Percentiles rank a stretch among this genome's conserved stretches.
Evolutionary conservation across 768 basidiomycete species (phyloP).

Genomic region (Lactarius vividus): DNA sequence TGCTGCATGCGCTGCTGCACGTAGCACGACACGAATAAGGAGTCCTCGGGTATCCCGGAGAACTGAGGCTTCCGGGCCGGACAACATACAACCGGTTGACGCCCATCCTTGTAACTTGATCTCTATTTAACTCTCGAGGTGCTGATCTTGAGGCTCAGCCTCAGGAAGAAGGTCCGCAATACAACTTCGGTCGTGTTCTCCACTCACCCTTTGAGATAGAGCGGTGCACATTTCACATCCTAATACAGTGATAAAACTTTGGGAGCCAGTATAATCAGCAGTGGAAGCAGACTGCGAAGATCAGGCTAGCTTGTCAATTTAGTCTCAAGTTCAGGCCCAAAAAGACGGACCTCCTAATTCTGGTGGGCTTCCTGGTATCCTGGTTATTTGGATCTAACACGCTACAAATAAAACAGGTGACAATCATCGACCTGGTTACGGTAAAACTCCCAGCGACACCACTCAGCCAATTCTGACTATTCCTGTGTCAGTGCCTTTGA

Average conservation of each 20-base stretch:
- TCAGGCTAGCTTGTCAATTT: not conserved
- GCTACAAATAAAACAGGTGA: not conserved
- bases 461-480: not conserved
- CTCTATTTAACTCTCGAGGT: not conserved
- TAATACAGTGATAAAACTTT: not conserved
- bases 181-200: no score
- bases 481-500: not conserved
- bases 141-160: not conserved
- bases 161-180: not conserved
- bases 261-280: not conserved
- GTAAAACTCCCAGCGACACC: not conserved
- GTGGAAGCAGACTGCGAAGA: not conserved
- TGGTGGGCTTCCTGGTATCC: not conserved
- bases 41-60: not conserved
- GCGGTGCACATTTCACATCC: no score
- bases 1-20: constrained; percentile 19
- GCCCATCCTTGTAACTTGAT: not conserved
- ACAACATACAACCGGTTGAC: no score
- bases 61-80: no score
- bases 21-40: not conserved
- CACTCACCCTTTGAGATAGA: no score
- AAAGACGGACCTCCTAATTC: not conserved
- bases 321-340: not conserved
- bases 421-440: not conserved
- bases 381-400: not conserved